phyloP scores from a whole-genome alignment of 768 basidiomycete genomes.

The Epithele typhae region DNA sequence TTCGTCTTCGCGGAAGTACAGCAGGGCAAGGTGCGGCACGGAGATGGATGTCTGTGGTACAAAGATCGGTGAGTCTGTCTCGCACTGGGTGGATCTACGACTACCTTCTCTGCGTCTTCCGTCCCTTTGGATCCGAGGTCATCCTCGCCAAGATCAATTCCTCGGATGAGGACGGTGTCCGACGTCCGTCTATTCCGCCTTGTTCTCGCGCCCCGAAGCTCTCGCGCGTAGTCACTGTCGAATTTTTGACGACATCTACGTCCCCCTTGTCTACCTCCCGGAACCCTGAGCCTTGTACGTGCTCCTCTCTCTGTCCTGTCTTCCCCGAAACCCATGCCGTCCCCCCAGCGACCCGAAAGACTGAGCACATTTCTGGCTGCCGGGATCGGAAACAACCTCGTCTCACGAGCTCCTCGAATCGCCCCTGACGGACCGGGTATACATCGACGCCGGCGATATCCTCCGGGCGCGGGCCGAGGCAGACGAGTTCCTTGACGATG shows the following conservation, averaged over 20 bases:
- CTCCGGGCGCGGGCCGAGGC: slow-evolving; percentile 74
- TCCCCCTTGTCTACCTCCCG: slow-evolving; percentile 79
- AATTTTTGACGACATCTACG: slow-evolving; percentile 94
- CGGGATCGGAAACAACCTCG: slow-evolving; percentile 46
- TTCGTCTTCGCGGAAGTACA: slow-evolving; percentile 85
- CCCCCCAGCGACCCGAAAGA: slow-evolving; percentile 71
- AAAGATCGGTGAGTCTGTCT: slow-evolving; percentile 53
- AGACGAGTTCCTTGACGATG: slow-evolving; percentile 83
- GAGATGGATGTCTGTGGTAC: slow-evolving; percentile 94
- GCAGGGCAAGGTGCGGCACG: slow-evolving; percentile 91
- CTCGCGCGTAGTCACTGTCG: slow-evolving; percentile 60
- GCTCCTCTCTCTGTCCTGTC: not conserved
- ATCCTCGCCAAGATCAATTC: slow-evolving; percentile 86
- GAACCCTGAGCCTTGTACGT: slow-evolving; percentile 73
- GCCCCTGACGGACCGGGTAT: slow-evolving; percentile 63
- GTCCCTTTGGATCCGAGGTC: slow-evolving; percentile 88
- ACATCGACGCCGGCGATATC: slow-evolving; percentile 72
- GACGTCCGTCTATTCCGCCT: slow-evolving; percentile 47
- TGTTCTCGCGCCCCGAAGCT: not conserved
- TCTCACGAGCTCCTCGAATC: slow-evolving; percentile 69
- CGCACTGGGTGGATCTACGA: too few species aligned
- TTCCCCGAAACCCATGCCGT: not conserved
- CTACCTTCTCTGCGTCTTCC: slow-evolving; percentile 81
- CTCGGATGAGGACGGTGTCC: slow-evolving; percentile 79
- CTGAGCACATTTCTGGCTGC: slow-evolving; percentile 78